These are phyloP conservation scores for Phytophthora vignae DNA, from an alignment of 352 stramenopile genomes.

Conservation along the genomic window DNA sequence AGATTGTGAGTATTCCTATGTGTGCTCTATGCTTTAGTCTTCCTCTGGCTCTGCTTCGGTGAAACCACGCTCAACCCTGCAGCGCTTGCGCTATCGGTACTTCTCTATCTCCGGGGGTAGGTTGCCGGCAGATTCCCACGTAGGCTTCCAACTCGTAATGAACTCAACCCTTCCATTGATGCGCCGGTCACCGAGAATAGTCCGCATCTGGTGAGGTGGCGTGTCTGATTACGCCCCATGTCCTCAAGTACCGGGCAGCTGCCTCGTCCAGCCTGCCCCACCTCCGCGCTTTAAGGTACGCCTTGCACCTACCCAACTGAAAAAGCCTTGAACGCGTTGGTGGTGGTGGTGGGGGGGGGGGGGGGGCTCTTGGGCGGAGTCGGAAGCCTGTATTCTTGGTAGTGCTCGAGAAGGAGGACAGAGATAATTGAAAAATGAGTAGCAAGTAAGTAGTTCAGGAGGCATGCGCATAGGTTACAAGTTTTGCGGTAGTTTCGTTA, in stretches of 20 bases:
- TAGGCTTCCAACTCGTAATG: conserved; percentile 4
- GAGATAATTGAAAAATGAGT: no score
- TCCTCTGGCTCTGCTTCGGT: neutral
- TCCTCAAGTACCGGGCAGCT: conserved; percentile 1
- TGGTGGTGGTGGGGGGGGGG: no score
- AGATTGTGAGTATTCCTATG: neutral
- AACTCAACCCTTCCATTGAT: neutral
- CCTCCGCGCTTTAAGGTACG: no score
- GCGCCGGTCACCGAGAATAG: neutral
- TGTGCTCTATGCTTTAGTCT: neutral
- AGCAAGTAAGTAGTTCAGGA: no score
- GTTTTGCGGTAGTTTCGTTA: no score
- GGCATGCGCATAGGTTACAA: no score
- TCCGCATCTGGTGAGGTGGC: neutral
- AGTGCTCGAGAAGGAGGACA: no score
- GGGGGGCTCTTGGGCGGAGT: no score
- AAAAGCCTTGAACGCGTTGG: no score
- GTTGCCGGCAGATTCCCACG: neutral
- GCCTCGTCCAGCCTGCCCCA: conserved; percentile 6
- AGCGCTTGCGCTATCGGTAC: conserved; percentile 3
- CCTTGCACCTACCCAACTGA: no score
- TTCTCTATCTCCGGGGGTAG: conserved; percentile 1
- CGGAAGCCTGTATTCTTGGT: neutral
- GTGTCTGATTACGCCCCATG: neutral
- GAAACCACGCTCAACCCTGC: neutral